Conservation (phyloP, 495 filamentous ascomycete species). For the Penicillium subrubescens region DNA sequence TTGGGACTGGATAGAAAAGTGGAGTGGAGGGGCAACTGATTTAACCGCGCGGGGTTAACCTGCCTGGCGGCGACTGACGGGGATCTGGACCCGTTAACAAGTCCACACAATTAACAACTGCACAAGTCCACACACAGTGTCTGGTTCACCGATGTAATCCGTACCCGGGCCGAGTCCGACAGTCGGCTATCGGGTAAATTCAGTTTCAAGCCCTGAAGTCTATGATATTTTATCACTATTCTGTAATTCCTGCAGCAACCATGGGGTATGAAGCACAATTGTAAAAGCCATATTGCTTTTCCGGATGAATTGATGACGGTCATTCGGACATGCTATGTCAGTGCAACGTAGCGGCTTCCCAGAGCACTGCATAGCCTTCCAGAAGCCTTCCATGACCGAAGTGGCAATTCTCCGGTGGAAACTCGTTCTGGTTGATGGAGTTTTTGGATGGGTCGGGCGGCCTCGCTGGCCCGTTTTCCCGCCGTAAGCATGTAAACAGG, state of each 20-base stretch:
- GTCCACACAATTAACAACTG: background rate
- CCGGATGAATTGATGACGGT: background rate
- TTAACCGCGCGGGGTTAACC: slow-evolving; percentile 32
- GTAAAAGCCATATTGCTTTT: background rate
- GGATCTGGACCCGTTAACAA: slow-evolving; percentile 11
- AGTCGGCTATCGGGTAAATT: slow-evolving; percentile 33
- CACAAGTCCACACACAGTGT: background rate
- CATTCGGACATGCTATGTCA: background rate
- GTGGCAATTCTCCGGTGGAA: slow-evolving; percentile 43
- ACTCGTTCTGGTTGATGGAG: slow-evolving; percentile 13
- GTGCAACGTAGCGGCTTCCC: background rate
- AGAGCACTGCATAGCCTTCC: background rate
- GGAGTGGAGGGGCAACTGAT: slow-evolving; percentile 28
- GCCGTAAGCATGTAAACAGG: slow-evolving; percentile 1
- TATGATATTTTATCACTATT: background rate
- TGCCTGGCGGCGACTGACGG: slow-evolving; percentile 9
- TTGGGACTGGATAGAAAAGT: slow-evolving; percentile 10
- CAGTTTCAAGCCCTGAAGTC: background rate
- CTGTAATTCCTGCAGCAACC: background rate
- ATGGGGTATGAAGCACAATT: background rate
- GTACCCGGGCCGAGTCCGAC: slow-evolving; percentile 18
- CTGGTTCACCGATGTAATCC: background rate
- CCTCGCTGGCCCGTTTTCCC: slow-evolving; percentile 5
- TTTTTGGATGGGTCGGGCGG: slow-evolving; percentile 16
- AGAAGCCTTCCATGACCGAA: slow-evolving; percentile 12